These are phyloP conservation scores for Phytophthora cactorum DNA, from an alignment of 352 stramenopile species.

Conservation along the genomic window DNA sequence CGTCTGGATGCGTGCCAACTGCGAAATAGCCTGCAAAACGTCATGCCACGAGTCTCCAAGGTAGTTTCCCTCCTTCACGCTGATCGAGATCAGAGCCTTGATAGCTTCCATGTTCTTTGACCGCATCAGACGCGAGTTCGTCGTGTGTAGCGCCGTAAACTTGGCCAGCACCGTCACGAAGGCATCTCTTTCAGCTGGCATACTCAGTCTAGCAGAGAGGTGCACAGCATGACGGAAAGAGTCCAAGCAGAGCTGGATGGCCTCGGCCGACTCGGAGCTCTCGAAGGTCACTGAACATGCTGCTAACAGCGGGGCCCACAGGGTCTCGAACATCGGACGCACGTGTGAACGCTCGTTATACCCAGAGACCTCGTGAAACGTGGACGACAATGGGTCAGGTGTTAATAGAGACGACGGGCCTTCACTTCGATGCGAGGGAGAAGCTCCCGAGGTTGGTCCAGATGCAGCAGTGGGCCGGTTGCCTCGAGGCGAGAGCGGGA, in stretches of 20 bases:
- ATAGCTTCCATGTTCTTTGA: constrained; percentile 98
- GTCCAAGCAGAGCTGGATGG: constrained; percentile 94
- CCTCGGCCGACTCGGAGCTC: constrained; percentile 91
- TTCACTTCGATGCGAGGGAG: constrained; percentile 22
- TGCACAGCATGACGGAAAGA: constrained; percentile 96
- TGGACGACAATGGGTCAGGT: constrained; percentile 32
- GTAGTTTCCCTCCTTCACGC: constrained; percentile 97
- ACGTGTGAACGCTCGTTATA: constrained; percentile 81
- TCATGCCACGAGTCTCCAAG: constrained; percentile 96
- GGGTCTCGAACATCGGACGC: constrained; percentile 98
- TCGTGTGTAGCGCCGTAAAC: constrained; percentile 95
- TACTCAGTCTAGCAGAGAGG: constrained; percentile 85
- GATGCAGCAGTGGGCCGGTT: constrained; percentile 8
- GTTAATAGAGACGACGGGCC: constrained; percentile 26
- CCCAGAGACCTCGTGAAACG: constrained; percentile 76
- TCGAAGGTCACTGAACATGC: constrained; percentile 98
- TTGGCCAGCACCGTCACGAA: constrained; percentile 97
- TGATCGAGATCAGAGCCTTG: constrained; percentile 96
- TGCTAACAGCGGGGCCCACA: constrained; percentile 97
- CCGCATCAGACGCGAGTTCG: constrained; percentile 93
- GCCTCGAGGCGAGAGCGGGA: constrained; percentile 26
- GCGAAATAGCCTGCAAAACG: constrained; percentile 97
- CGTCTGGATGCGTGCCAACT: constrained; percentile 97
- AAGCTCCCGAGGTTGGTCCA: constrained; percentile 2
- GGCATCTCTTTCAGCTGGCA: constrained; percentile 94